Evolutionary conservation across 2,329 filamentous ascomycete genomes (phyloP).

Genomic region (Colletotrichum lupini): DNA sequence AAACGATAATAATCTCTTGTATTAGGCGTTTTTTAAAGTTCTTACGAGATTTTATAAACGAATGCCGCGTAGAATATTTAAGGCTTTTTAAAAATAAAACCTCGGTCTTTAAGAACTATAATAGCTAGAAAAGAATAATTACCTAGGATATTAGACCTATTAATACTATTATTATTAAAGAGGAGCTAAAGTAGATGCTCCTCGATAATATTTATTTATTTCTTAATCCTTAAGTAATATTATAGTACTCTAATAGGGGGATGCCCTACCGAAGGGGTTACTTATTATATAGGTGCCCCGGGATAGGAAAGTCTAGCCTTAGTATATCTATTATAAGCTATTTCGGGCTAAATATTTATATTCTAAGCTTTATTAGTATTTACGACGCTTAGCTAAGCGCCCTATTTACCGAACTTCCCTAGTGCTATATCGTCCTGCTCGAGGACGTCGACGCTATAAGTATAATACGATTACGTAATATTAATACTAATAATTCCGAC

Average conservation of each 20-base stretch:
- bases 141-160: background rate
- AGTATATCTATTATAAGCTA: conserved; percentile 47
- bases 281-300: conserved; percentile 51
- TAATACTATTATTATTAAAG: background rate
- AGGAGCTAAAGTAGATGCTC: background rate
- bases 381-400: conserved; percentile 44
- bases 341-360: conserved; percentile 49
- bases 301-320: conserved; percentile 53
- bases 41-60: conserved; percentile 43
- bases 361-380: conserved; percentile 46
- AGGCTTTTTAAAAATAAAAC: conserved; percentile 43
- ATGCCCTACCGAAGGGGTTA: conserved; percentile 48
- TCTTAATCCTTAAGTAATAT: conserved; percentile 42
- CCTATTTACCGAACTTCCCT: conserved; percentile 45
- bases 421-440: conserved; percentile 48
- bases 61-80: conserved; percentile 44
- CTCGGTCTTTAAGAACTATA: conserved; percentile 43
- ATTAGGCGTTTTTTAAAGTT: conserved; percentile 37
- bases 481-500: background rate
- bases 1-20: conserved; percentile 36
- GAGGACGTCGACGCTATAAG: too few relatives aligned
- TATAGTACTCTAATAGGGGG: conserved; percentile 45
- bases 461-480: background rate
- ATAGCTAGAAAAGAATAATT: conserved; percentile 16
- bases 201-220: conserved; percentile 40